Evolutionary conservation across 2,329 filamentous ascomycete genomes (phyloP).

Genomic region (Alternaria novae-zelandiae): DNA sequence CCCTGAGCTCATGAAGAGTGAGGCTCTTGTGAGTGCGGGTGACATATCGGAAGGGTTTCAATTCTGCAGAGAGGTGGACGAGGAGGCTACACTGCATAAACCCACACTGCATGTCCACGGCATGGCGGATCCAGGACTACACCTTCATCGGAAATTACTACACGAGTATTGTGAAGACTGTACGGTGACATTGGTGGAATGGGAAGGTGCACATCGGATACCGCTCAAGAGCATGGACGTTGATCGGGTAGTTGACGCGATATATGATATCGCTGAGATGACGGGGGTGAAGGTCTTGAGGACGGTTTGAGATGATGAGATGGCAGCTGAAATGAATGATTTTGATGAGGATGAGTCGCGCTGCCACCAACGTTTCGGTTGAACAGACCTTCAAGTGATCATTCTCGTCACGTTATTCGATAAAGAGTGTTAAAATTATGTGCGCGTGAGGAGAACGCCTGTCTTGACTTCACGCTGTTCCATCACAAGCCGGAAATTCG

Average conservation of each 20-base stretch:
- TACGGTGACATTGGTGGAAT: constrained; percentile 67
- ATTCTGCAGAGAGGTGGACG: constrained; percentile 46
- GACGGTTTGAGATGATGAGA: constrained; percentile 27
- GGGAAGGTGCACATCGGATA: constrained; percentile 75
- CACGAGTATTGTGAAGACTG: constrained; percentile 65
- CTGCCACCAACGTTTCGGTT: not conserved
- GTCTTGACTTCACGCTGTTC: not conserved
- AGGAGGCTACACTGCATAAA: constrained; percentile 57
- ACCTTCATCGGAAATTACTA: constrained; percentile 63
- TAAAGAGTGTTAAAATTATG: not conserved
- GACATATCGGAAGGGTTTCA: constrained; percentile 54
- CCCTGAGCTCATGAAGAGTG: constrained; percentile 43
- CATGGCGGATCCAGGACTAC: constrained; percentile 63
- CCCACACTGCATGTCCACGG: constrained; percentile 75
- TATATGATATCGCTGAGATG: constrained; percentile 59
- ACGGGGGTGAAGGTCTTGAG: constrained; percentile 52
- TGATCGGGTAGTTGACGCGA: constrained; percentile 59
- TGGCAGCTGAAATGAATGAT: not conserved
- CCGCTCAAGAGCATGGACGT: constrained; percentile 73
- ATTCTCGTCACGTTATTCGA: not conserved
- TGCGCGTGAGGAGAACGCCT: not conserved
- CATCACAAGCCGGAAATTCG: not conserved
- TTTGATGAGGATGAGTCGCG: not conserved
- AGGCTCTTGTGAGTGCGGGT: constrained; percentile 49
- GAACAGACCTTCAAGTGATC: not conserved